These are phyloP conservation scores for Colletotrichum lindemuthianum DNA, from an alignment of 2,329 filamentous ascomycete species.

Conservation along the genomic window DNA sequence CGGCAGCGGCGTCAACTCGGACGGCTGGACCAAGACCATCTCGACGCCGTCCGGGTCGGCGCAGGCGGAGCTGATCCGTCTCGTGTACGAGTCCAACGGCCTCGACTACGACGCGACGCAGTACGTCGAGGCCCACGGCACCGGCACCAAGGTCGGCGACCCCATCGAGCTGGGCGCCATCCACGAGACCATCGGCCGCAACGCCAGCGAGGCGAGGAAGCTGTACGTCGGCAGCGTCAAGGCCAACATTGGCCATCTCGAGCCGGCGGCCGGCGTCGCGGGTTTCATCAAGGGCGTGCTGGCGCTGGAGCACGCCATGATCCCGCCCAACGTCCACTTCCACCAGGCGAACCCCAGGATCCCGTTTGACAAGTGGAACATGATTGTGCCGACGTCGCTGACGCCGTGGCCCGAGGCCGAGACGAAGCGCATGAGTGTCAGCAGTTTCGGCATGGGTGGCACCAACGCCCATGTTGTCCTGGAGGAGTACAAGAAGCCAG, in stretches of 20 bases:
- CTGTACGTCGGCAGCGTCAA: constrained; percentile 34
- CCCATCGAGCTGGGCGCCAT: constrained; percentile 11
- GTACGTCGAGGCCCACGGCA: constrained; percentile 27
- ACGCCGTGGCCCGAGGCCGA: constrained; percentile 10
- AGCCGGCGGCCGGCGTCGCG: constrained; percentile 8
- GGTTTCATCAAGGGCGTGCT: constrained; percentile 18
- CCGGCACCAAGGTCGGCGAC: constrained; percentile 18
- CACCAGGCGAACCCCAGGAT: constrained; percentile 7
- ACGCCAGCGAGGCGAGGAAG: constrained; percentile 2
- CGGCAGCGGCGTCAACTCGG: constrained; percentile 46
- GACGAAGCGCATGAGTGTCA: constrained; percentile 17
- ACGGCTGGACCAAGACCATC: constrained; percentile 52
- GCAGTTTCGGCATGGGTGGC: constrained; percentile 30
- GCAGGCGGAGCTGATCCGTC: constrained; percentile 18
- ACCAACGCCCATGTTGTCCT: constrained; percentile 30
- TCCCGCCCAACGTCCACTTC: constrained; percentile 16
- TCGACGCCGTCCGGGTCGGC: constrained; percentile 46
- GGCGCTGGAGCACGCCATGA: constrained; percentile 11
- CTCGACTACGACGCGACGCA: constrained; percentile 15
- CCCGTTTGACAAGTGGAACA: background rate
- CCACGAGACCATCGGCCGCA: constrained; percentile 4
- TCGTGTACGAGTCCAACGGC: constrained; percentile 21
- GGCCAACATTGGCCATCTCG: constrained; percentile 23
- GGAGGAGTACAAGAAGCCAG: constrained; percentile 2
- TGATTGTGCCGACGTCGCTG: background rate